Base-by-base conservation (phyloP, 768 basidiomycete genomes). In the Auricularia heimuer region DNA sequence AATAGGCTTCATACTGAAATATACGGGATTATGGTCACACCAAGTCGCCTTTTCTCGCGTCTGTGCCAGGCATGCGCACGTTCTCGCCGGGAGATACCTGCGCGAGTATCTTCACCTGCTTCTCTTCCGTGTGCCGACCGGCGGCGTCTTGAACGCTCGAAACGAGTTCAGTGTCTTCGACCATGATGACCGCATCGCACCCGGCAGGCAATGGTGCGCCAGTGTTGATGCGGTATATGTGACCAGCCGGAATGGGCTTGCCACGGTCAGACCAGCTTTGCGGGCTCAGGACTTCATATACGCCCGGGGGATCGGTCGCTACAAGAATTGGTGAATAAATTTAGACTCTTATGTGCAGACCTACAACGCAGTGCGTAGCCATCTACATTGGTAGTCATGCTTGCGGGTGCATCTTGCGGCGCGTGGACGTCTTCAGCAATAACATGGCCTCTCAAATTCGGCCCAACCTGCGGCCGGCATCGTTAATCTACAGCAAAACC, bases 121-220 rank as follows among this genome's bases (percentile, higher is more conserved):
- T 77, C 73, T 95, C 92, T 70, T 94, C 92, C 2, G 78, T 75
- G 66, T 80, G 77, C 39, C 73, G 68, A 18, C 77, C 76, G 21
- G 77, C 72, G 3, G 70, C 69, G 36, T 78, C 77, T 61, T 76
- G 73, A 63, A 75, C 66, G 1, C 83, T 81, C 2, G 84, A 83
- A n/a, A 85, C 78, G 6, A 96, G 79, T 65, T 83, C 82, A 0
- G 93, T 95, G 72, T 95, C 93, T 75, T 96, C 93, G 21, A 96
- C 93, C 92, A 94, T 95, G 73, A 96, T 86, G 2, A 94, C 87
- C 0, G 90, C 77, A 71, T 94, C 87, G 6, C 87, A 74, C 3
- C 89, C 92, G 0, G 75, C 72, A 1, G 93, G 93, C 2, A 96
- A 76, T 0, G 91, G 89, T 0, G 83, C 88, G 4, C 93, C 93